Evolutionary conservation across 2,329 filamentous ascomycete genomes (phyloP), one percentile per base, ranked within the genome.

Genomic region (Metarhizium guizhouense): DNA sequence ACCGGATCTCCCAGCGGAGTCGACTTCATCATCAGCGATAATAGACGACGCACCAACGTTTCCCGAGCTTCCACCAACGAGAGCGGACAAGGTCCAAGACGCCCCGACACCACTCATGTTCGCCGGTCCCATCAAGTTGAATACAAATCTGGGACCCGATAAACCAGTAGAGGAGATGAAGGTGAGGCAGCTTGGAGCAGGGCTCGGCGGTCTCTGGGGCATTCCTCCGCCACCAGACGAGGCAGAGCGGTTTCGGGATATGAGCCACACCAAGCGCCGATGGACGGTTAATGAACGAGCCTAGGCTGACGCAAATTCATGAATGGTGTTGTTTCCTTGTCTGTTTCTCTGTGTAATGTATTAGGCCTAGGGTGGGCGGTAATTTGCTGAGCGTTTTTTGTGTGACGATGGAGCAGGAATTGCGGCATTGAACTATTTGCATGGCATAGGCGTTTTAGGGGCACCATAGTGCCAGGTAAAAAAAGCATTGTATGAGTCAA

Each of bases 281-380:
- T 83, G 80, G 80, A 81, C 79, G 25, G 74, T 82, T 4, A 81
- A 74, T 49, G 79, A 83, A 61, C 72, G 69, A 55, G 64, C 62
- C 51, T 65, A 57, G 57, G 30, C 29, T n/a, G 4, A 6, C 13
- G 13, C 11, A n/a, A 25, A 30, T 48, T 47, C 5, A 51, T n/a
- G 25, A 45, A 7, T n/a, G 18, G 47, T 47, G 25, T 6, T 43
- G 10, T 47, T 25, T 25, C 20, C 20, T 11, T 2, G 10, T 36
- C 4, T 32, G 42, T 50, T 29, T 55, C 40, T 50, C 7, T 47
- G 36, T 34, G 50, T 54, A 18, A 36, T 52, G 3, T 48, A 30
- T 20, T 20, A 16, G 13, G 13, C 38, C 38, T 16, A 16, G 38
- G 38, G 14, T 40, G 38, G 38, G 16, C 14, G 38, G 38, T 40